A percentile compares a stretch with the other conserved stretches of the same genome.
Evolutionary conservation across 768 basidiomycete species (phyloP).

Genomic region (Kwoniella bestiolae): DNA sequence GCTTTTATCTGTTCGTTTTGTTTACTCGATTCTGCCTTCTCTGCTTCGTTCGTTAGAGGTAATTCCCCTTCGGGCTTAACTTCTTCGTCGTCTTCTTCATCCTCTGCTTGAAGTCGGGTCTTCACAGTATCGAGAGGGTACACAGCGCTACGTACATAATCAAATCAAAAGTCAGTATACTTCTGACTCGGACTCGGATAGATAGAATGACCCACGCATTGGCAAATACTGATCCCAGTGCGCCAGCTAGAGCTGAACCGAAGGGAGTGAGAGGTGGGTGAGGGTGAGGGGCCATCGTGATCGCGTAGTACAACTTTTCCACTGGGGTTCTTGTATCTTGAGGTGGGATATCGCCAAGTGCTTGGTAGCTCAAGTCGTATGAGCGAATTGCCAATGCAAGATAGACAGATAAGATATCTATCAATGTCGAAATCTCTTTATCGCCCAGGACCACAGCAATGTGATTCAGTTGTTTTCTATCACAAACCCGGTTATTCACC

Average conservation of each 20-base stretch:
- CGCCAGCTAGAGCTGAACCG: slow-evolving; percentile 87
- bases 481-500: not conserved
- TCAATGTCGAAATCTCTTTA: not conserved
- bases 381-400: not conserved
- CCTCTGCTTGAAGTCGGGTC: slow-evolving; percentile 85
- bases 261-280: slow-evolving; percentile 70
- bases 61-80: slow-evolving; percentile 47
- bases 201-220: slow-evolving; percentile 93
- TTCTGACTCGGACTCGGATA: no score
- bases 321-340: no score
- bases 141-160: slow-evolving; percentile 70
- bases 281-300: slow-evolving; percentile 15
- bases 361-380: not conserved
- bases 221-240: slow-evolving; percentile 88
- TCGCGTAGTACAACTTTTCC: not conserved
- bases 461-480: no score
- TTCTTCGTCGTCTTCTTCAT: slow-evolving; percentile 61
- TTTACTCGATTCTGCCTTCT: not conserved
- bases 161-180: no score
- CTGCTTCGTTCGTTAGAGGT: not conserved
- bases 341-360: not conserved
- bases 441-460: no score
- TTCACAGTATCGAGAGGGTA: slow-evolving; percentile 98
- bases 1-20: not conserved
- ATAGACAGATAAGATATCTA: not conserved